Base-by-base conservation (phyloP, 495 filamentous ascomycete species). In the Saxispiralis lemnorum region DNA sequence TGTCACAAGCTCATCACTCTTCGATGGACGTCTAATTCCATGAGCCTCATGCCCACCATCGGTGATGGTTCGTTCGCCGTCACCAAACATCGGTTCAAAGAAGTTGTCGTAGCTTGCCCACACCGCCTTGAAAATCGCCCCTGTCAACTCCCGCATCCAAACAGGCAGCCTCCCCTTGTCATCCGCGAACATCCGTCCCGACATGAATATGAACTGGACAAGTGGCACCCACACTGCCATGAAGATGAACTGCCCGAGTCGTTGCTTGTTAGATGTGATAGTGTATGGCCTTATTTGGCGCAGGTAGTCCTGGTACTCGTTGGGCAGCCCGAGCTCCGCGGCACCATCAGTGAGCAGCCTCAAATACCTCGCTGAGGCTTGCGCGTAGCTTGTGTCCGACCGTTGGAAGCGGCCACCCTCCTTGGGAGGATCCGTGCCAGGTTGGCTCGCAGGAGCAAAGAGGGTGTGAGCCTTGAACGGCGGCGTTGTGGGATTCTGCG, bases 331-430 rank as follows among this genome's bases (percentile, higher is more conserved):
- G 57, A 86, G 78, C 59, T 97, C 83, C 7, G 58, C 59, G 5
- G 84, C 85, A 7, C 89, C 89, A 44, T 72, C 70, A 15, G 64
- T 69, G 49, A 97, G 71, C 17, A 96, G 64, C 18, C 73, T 68
- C 6, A 96, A 66, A 55, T 97, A 96, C 0, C 88, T 73, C 14
- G 71, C 66, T 2, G 83, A 93, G 0, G 89, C 73, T 57, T 96
- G 85, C 2, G 84, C 80, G 51, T 83, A 81, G 39, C 62, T 60
- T 2, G 72, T 68, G 43, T 79, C 67, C 2, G 77, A 75, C 10
- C 82, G 76, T 33, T 52, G 37, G 59, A 59, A 37, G 38, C 45
- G 50, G 11, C 47, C 52, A 49, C 61, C 60, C 55, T 41, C 41
- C 39, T 14, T 55, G 54, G 39, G 64, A 50, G 51, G 24, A 56